A percentile compares a stretch with the other conserved stretches of the same genome.
These are phyloP conservation scores for Alternaria infectoria DNA, from an alignment of 2,329 filamentous ascomycete species.

Conservation along the genomic window DNA sequence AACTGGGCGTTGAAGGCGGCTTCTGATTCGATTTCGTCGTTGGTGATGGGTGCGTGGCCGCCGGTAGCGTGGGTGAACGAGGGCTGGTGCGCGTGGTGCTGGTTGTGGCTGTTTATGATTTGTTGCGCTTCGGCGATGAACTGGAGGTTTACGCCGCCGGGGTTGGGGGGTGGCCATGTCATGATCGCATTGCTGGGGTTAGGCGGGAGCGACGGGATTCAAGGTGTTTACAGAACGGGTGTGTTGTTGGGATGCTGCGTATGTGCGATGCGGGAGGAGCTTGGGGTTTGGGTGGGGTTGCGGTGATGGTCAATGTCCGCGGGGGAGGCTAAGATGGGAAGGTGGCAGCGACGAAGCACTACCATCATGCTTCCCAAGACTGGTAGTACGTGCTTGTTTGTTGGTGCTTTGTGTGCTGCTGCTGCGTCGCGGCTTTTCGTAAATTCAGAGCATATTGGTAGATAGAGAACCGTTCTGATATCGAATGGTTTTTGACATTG, in stretches of 20 bases:
- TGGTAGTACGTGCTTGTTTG: not conserved
- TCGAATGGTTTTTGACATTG: not conserved
- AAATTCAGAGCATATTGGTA: not conserved
- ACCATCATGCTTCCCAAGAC: not conserved
- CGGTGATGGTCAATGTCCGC: conserved; percentile 17
- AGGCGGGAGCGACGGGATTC: not conserved
- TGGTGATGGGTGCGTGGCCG: not conserved
- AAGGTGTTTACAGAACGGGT: not conserved
- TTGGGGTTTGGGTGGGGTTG: conserved; percentile 7
- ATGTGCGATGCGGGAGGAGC: not conserved
- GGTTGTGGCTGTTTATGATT: not conserved
- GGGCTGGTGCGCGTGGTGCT: not conserved
- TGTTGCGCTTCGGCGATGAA: not conserved
- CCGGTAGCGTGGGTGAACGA: not conserved
- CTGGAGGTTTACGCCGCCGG: not conserved
- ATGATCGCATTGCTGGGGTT: conserved; percentile 7
- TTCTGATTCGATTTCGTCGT: not conserved
- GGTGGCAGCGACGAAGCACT: conserved; percentile 15
- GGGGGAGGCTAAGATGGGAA: conserved; percentile 27
- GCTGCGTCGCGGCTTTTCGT: not conserved
- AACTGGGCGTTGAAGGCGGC: not conserved
- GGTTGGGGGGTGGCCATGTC: not conserved
- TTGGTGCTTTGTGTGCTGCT: not conserved
- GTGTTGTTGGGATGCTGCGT: not conserved
- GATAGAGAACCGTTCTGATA: not conserved